These are phyloP conservation scores for Azolla pinnata DNA, from an alignment of 75 land plant genomes.

Conservation along the genomic window DNA sequence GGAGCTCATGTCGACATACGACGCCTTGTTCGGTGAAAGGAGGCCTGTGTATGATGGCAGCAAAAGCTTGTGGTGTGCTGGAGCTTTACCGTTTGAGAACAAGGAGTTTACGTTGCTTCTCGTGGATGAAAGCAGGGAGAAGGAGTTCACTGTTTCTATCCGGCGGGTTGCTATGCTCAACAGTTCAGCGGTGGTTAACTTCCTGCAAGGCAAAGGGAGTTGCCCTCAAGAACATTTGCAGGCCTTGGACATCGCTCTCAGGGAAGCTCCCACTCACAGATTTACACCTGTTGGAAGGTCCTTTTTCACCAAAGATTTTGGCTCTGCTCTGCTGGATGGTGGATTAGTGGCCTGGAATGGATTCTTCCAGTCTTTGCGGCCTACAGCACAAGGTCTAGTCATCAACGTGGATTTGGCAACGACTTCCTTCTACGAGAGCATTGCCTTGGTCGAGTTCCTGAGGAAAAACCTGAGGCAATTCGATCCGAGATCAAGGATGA, in stretches of 20 bases:
- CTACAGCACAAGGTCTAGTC: slow-evolving; percentile 77
- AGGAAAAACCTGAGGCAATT: slow-evolving; percentile 52
- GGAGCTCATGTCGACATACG: slow-evolving; percentile 43
- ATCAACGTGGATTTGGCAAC: slow-evolving; percentile 77
- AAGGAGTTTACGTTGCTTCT: slow-evolving; percentile 46
- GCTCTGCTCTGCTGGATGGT: slow-evolving; percentile 51
- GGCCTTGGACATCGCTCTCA: slow-evolving; percentile 64
- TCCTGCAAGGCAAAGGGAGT: slow-evolving; percentile 35
- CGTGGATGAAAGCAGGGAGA: slow-evolving; percentile 29
- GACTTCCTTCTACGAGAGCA: slow-evolving; percentile 72
- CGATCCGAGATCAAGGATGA: slow-evolving; percentile 24
- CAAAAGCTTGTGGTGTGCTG: slow-evolving; percentile 49
- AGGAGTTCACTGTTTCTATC: slow-evolving; percentile 48
- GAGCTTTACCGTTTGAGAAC: slow-evolving; percentile 44
- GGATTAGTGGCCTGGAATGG: slow-evolving; percentile 67
- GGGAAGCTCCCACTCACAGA: slow-evolving; percentile 53
- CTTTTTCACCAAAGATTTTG: slow-evolving; percentile 51
- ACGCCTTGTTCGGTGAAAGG: slow-evolving; percentile 27
- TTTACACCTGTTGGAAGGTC: slow-evolving; percentile 57
- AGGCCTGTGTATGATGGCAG: slow-evolving; percentile 72
- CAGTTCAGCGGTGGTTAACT: slow-evolving; percentile 41
- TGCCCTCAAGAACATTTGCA: slow-evolving; percentile 78
- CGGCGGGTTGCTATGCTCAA: slow-evolving; percentile 49
- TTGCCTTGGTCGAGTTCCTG: slow-evolving; percentile 50
- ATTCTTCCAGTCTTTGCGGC: slow-evolving; percentile 77